phyloP scores from a whole-genome alignment of 2,329 filamentous ascomycete genomes.

The Thelonectria rubi region DNA sequence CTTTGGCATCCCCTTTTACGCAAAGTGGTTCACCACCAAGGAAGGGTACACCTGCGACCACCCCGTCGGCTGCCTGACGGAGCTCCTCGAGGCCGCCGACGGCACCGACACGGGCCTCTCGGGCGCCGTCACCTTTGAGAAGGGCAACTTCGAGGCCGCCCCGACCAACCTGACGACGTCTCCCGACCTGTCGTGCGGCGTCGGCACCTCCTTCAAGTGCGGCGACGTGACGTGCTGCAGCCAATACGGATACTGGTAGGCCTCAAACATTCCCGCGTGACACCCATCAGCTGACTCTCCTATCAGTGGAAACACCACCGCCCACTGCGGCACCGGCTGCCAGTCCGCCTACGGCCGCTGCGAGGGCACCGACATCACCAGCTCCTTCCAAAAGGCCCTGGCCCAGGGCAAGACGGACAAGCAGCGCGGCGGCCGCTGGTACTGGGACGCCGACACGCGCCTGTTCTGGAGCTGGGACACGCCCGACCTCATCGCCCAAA shows the following conservation, averaged over 20 bases:
- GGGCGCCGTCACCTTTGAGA: slow-evolving; percentile 53
- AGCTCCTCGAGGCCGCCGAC: slow-evolving; percentile 65
- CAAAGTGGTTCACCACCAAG: slow-evolving; percentile 71
- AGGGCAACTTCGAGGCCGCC: slow-evolving; percentile 38
- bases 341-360: slow-evolving; percentile 34
- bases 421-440: slow-evolving; percentile 63
- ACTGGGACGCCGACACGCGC: slow-evolving; percentile 55
- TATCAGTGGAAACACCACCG: slow-evolving; percentile 31
- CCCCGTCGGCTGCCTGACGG: slow-evolving; percentile 67
- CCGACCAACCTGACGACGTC: slow-evolving; percentile 33
- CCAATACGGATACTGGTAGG: slow-evolving; percentile 37
- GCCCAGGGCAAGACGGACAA: slow-evolving; percentile 54
- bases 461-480: slow-evolving; percentile 68
- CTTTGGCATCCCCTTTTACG: slow-evolving; percentile 74
- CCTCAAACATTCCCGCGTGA: too few species aligned
- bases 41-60: slow-evolving; percentile 54
- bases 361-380: slow-evolving; percentile 30
- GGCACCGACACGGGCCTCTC: slow-evolving; percentile 66
- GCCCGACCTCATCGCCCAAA: slow-evolving; percentile 55
- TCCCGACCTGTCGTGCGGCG: slow-evolving; percentile 34
- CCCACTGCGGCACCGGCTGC: slow-evolving; percentile 36
- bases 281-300: not conserved
- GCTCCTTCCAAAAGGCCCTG: slow-evolving; percentile 53
- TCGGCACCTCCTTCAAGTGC: slow-evolving; percentile 31
- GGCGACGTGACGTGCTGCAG: slow-evolving; percentile 30